These are phyloP conservation scores for Barnettozyma botsteinii DNA, from an alignment of 805 yeast genomes.

Conservation along the genomic window DNA sequence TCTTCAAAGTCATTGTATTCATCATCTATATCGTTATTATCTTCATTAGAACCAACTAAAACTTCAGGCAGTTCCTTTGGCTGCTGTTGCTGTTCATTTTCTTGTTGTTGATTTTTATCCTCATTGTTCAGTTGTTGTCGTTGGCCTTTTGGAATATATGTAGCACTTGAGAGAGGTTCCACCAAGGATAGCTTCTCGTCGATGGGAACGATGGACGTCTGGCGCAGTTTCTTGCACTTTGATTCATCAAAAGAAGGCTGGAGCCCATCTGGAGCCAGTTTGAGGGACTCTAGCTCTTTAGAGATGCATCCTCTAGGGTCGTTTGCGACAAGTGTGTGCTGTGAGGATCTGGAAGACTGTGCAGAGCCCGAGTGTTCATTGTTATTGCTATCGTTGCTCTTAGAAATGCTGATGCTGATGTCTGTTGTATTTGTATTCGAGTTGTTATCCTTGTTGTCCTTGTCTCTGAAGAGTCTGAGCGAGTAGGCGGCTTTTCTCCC, in stretches of 20 bases:
- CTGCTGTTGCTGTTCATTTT: conserved; percentile 3
- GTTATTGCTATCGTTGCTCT: conserved; percentile 1
- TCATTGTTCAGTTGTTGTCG: conserved; percentile 14
- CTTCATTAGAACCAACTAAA: conserved; percentile 6
- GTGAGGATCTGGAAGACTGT: not conserved
- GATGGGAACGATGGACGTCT: not conserved
- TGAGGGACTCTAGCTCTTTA: not conserved
- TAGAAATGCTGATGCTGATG: not conserved
- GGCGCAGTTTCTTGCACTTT: not conserved
- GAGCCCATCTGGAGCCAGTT: too few relatives aligned
- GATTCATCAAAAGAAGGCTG: conserved; percentile 1
- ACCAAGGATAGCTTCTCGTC: conserved; percentile 19
- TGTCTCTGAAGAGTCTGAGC: conserved; percentile 44
- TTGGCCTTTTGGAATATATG: conserved; percentile 64
- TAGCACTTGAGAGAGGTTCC: conserved; percentile 65
- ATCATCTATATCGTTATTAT: not conserved
- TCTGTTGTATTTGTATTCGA: not conserved
- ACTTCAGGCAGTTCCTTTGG: too few relatives aligned
- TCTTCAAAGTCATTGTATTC: conserved; percentile 20
- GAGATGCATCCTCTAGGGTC: not conserved
- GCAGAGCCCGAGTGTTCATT: not conserved
- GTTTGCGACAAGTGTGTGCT: not conserved
- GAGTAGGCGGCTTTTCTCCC: conserved; percentile 58
- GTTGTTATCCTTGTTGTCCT: conserved; percentile 11
- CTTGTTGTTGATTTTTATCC: not conserved